Evolutionary conservation across 225 moss, liverwort and hornwort genomes (phyloP), one percentile per base, ranked within the genome.

Genomic region (Sphagnum contortum): DNA sequence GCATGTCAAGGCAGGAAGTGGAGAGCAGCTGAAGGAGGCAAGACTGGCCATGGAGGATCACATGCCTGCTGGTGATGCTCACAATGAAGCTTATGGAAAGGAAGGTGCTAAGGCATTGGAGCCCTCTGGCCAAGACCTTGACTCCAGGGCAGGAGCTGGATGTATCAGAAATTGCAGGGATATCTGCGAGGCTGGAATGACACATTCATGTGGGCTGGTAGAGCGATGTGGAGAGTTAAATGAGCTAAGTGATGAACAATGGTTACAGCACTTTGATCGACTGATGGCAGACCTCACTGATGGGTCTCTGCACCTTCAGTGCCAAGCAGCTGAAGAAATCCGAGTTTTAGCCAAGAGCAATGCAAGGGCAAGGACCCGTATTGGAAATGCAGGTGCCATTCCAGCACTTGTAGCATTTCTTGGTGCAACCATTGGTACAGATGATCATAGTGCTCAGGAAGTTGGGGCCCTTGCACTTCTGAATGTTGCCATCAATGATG

Each of bases 401-500:
- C 89, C 92, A 12, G 76, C 87, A 55, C 73, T 92, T 60, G 92
- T 92, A 48, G 82, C 87, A 57, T 74, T 89, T 14, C 81, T 92
- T 55, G 77, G 75, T 61, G 68, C 71, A 57, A 68, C 92, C 55
- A 50, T 89, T 6, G 76, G 74, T 61, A 76, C 79, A 7, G 83
- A 82, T 69, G 85, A 89, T 53, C 73, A 81, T 64, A 71, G 67
- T 65, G 85, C 89, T 9, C 87, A 92, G 72, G 89, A 88, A 73
- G 82, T 59, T 55, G 89, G 85, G 56, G 78, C 83, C 9, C 71
- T 85, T 4, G 85, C 92, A 48, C 74, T 92, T 45, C 83, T 92
- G 12, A 92, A 92, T 67, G 61, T 89, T 65, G 89, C 89, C 64
- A 78, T 92, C 63, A 85, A 77, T 79, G 89, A 92, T 65, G 87